phyloP scores from a whole-genome alignment of 1,284 basidiomycete species.

The Earliella scabrosa region DNA sequence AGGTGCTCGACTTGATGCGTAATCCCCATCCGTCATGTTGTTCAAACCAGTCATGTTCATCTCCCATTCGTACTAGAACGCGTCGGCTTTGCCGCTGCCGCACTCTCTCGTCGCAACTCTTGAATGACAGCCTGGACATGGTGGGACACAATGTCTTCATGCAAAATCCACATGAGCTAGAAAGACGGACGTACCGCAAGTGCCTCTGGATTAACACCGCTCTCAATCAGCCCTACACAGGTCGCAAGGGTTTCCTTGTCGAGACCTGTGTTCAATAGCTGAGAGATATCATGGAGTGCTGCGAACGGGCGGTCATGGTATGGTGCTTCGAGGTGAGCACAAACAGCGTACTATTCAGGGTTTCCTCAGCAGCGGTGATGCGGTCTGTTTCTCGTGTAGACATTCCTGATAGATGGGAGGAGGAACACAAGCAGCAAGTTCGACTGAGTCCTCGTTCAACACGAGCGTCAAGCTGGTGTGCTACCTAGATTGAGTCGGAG shows the following conservation, averaged over 20 bases:
- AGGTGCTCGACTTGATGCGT: too few relatives aligned
- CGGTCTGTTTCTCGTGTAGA: constrained; percentile 59
- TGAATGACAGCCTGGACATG: constrained; percentile 68
- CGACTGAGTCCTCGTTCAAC: background rate
- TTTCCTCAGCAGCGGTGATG: constrained; percentile 75
- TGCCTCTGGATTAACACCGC: constrained; percentile 84
- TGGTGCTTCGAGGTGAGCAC: background rate
- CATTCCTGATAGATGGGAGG: constrained; percentile 23
- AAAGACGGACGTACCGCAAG: constrained; percentile 75
- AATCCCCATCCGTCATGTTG: too few relatives aligned
- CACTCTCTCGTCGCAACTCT: constrained; percentile 71
- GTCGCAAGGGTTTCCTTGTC: constrained; percentile 84
- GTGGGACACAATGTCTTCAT: background rate
- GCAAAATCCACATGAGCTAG: background rate
- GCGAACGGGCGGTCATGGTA: constrained; percentile 1
- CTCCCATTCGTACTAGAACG: constrained; percentile 26
- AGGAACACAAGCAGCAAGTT: background rate
- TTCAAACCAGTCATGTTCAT: too few relatives aligned
- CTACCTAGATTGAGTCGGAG: constrained; percentile 22
- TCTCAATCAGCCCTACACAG: constrained; percentile 84
- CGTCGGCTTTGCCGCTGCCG: constrained; percentile 34
- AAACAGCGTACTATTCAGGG: constrained; percentile 70
- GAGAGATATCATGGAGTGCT: constrained; percentile 85
- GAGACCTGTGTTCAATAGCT: constrained; percentile 80
- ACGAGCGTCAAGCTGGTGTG: too few relatives aligned